phyloP scores from a whole-genome alignment of 345 rosid species.

The Litchi chinensis region DNA sequence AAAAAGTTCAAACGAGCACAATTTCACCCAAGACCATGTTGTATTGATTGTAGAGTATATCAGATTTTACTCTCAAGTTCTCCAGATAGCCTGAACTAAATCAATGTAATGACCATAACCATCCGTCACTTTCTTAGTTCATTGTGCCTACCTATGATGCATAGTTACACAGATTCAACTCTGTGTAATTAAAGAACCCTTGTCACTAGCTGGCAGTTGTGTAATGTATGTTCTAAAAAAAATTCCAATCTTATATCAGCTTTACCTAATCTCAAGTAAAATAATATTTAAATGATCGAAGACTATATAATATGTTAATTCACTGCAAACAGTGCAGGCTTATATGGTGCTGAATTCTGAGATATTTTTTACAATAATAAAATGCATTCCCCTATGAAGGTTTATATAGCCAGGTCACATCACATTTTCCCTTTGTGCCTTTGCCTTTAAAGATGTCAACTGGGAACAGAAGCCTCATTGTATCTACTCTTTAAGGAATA shows the following conservation, averaged over 20 bases:
- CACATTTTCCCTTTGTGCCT: too few species aligned
- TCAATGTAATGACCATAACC: neutral
- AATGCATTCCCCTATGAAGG: neutral
- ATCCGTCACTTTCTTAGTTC: neutral
- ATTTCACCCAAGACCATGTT: neutral
- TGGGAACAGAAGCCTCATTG: neutral
- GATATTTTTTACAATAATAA: neutral
- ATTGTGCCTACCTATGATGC: neutral
- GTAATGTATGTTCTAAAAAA: too few species aligned
- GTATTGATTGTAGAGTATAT: neutral
- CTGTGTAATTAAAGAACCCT: too few species aligned
- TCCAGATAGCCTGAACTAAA: neutral
- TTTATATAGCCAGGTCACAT: neutral
- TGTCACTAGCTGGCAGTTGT: neutral
- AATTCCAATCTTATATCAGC: neutral
- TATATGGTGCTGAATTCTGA: neutral
- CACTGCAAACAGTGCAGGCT: neutral
- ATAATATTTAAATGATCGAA: neutral
- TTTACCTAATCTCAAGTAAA: neutral
- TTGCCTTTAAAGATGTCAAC: neutral
- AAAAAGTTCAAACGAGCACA: neutral
- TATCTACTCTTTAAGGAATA: neutral
- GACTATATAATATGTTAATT: neutral
- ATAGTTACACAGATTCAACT: neutral
- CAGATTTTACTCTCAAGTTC: neutral